Conservation (phyloP, 2,329 filamentous ascomycete genomes). For the Pseudocercospora cruenta region DNA sequence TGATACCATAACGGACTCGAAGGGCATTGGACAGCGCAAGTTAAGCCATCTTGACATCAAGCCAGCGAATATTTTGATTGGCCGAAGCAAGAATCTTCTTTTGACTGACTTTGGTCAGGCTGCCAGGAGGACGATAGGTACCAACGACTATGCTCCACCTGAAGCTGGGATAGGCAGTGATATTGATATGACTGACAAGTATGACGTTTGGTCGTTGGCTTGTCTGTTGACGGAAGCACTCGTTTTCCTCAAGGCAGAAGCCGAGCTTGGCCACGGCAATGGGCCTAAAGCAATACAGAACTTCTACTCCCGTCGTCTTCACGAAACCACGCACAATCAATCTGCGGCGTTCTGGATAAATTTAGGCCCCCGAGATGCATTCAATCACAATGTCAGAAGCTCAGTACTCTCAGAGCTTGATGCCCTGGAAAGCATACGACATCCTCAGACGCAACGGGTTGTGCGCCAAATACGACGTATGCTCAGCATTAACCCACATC, state of each 20-base stretch:
- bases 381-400: neutral
- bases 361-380: neutral
- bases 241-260: slow-evolving; percentile 9
- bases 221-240: slow-evolving; percentile 8
- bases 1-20: neutral
- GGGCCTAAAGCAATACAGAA: slow-evolving; percentile 5
- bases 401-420: slow-evolving; percentile 1
- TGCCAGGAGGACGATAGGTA: slow-evolving; percentile 4
- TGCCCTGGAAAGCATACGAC: slow-evolving; percentile 1
- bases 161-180: neutral
- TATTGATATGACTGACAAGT: neutral
- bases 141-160: slow-evolving; percentile 6
- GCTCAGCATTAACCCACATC: slow-evolving; percentile 1
- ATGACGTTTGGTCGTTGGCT: slow-evolving; percentile 15
- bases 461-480: slow-evolving; percentile 5
- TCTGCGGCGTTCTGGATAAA: slow-evolving; percentile 10
- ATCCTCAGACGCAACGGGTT: slow-evolving; percentile 12
- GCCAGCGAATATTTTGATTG: slow-evolving; percentile 12
- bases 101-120: slow-evolving; percentile 15
- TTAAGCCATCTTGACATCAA: slow-evolving; percentile 17
- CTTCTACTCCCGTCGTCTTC: slow-evolving; percentile 8
- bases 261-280: neutral
- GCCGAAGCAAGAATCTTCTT: slow-evolving; percentile 8
- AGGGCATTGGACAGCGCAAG: neutral
- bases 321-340: slow-evolving; percentile 11